phyloP scores from a whole-genome alignment of 2,329 filamentous ascomycete species.

The Botryotinia globosa region DNA sequence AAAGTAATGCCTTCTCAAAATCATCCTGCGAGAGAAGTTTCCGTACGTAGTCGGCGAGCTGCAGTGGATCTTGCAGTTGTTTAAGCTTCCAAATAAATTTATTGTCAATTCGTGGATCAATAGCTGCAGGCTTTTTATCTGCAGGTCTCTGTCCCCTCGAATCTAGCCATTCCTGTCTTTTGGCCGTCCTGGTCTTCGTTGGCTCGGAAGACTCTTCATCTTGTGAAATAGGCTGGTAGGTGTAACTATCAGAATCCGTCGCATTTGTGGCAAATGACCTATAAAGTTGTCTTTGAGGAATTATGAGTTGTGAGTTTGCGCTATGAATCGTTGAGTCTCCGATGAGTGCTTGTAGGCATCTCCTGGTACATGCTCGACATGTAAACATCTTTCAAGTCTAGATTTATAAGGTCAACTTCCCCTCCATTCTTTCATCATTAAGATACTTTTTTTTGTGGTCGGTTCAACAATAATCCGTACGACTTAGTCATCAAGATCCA shows the following conservation, averaged over 20 bases:
- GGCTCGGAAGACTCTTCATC: neutral
- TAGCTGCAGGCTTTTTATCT: constrained; percentile 15
- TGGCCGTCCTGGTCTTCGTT: neutral
- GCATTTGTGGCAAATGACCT: constrained; percentile 13
- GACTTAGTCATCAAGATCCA: neutral
- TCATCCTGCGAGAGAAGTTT: constrained; percentile 57
- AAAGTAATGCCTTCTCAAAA: constrained; percentile 62
- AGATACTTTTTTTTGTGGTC: constrained; percentile 5
- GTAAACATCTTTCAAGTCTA: constrained; percentile 31
- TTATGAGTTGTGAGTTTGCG: constrained; percentile 15
- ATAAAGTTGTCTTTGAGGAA: constrained; percentile 3
- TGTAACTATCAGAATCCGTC: neutral
- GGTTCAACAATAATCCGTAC: neutral
- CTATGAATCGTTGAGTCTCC: constrained; percentile 27
- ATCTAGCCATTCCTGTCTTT: constrained; percentile 29
- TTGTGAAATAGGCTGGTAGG: constrained; percentile 5
- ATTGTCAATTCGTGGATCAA: constrained; percentile 13
- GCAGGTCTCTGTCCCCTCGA: constrained; percentile 28
- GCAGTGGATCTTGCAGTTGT: constrained; percentile 59
- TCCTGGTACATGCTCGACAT: constrained; percentile 35
- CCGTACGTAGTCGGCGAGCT: constrained; percentile 66
- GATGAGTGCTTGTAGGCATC: constrained; percentile 32
- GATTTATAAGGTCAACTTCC: neutral
- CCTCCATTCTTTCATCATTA: neutral
- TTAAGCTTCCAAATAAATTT: constrained; percentile 29